Conservation (phyloP, 2,329 filamentous ascomycete genomes). For the Hymenoscyphus fraxineus region DNA sequence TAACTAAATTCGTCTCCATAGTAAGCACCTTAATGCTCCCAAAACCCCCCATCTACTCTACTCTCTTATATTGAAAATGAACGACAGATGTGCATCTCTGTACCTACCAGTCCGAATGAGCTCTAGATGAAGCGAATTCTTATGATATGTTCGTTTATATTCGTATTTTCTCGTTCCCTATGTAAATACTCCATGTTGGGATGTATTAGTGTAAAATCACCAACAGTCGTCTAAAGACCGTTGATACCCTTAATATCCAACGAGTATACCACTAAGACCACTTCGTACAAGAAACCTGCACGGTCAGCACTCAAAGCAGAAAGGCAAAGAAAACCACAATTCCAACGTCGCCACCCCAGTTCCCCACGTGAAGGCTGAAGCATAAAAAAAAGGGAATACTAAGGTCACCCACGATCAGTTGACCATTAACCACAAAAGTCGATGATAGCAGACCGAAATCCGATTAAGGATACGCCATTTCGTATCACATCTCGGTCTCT, state of each 20-base stretch:
- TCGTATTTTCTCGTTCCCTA: background rate
- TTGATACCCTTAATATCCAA: no score
- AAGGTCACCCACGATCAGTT: no score
- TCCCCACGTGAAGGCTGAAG: background rate
- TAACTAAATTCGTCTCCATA: no score
- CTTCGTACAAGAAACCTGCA: background rate
- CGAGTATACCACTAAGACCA: no score
- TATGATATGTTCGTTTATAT: no score
- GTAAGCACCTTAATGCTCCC: background rate
- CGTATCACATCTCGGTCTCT: background rate
- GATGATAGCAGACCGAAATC: background rate
- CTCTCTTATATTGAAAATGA: background rate
- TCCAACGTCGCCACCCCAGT: background rate
- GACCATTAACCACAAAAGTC: background rate
- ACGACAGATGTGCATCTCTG: background rate
- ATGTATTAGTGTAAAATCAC: background rate
- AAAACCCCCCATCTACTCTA: background rate
- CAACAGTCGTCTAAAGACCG: background rate
- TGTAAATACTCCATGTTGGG: background rate
- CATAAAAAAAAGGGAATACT: no score
- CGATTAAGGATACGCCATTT: background rate
- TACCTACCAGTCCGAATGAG: no score
- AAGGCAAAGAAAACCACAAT: background rate
- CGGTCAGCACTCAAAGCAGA: constrained; percentile 1
- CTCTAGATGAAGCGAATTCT: no score